Conservation (phyloP, 1,284 basidiomycete genomes). For the Cutaneotrichosporon cavernicola region DNA sequence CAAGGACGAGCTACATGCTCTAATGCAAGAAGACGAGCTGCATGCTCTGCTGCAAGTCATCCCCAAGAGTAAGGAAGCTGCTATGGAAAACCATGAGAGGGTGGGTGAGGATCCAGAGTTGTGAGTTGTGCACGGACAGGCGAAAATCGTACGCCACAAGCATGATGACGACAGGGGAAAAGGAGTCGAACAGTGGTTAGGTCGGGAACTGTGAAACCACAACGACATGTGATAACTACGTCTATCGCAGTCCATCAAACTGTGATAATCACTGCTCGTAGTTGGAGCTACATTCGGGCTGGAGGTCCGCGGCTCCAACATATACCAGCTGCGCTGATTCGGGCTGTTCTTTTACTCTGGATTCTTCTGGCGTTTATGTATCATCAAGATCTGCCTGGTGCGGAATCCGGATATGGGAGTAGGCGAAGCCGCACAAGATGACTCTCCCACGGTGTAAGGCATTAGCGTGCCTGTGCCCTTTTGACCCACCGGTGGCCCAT, state of each 20-base stretch:
- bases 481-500: background rate
- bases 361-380: too few species aligned
- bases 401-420: background rate
- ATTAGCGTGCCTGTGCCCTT: background rate
- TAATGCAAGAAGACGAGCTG: too few species aligned
- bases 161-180: background rate
- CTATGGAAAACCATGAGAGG: too few species aligned
- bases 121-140: too few species aligned
- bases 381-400: background rate
- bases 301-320: too few species aligned
- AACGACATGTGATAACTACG: slow-evolving; percentile 7
- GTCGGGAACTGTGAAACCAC: background rate
- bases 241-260: background rate
- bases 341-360: too few species aligned
- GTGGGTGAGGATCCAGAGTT: too few species aligned
- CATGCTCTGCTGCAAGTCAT: too few species aligned
- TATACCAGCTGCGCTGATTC: background rate
- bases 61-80: too few species aligned
- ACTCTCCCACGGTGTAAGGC: background rate
- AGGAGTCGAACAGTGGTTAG: slow-evolving; percentile 7
- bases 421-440: background rate
- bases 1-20: too few species aligned
- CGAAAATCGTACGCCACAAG: background rate
- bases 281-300: too few species aligned
- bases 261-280: too few species aligned